Base-by-base conservation (phyloP, 2,329 filamentous ascomycete genomes). In the Exophiala oligosperma region DNA sequence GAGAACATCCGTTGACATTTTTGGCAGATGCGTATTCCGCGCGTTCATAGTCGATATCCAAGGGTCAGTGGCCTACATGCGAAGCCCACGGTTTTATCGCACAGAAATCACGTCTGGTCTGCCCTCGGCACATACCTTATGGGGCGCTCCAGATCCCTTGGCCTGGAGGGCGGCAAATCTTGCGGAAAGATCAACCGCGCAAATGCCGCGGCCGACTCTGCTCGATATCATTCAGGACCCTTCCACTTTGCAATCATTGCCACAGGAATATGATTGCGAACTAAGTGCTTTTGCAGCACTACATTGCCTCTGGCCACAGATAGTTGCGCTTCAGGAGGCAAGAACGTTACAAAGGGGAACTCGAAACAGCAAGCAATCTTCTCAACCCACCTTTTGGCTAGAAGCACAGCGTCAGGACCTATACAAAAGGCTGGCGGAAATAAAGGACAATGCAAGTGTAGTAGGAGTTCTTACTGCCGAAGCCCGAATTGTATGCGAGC, bases 401-500 rank as follows among this genome's bases (percentile, higher is more conserved):
- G 46, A 49, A 28, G 46, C 21, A 24, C 46, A 49, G 7, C 46
- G 46, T 5, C 46, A 49, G 23, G 46, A 41, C 26, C 26, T 50
- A 9, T 40, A 56, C 4, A 11, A 44, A 8, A 44, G 24, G 5
- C 41, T 44, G 3, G n/a, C 46, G 12, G 46, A 49, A 8, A 49
- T 49, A 49, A 49, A 21, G n/a, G 46, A 49, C 21, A 49, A 11
- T 7, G 2, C 26, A n/a, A 29, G 26, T 7, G 3, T 8, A 14
- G 3, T 29, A 21, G 46, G 46, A 17, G 32, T 26, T 7, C 38
- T 23, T 17, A 48, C 28, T 9, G 28, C 71, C 77, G 28, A 66
- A 61, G 52, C 21, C 43, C 52, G 32, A 11, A 11, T 35, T 2
- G 32, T 35, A 8, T 35, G 32, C 11, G 71, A 77, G 41, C 64